phyloP scores from a whole-genome alignment of 2,329 filamentous ascomycete genomes.

The Pezicula rhizophila region DNA sequence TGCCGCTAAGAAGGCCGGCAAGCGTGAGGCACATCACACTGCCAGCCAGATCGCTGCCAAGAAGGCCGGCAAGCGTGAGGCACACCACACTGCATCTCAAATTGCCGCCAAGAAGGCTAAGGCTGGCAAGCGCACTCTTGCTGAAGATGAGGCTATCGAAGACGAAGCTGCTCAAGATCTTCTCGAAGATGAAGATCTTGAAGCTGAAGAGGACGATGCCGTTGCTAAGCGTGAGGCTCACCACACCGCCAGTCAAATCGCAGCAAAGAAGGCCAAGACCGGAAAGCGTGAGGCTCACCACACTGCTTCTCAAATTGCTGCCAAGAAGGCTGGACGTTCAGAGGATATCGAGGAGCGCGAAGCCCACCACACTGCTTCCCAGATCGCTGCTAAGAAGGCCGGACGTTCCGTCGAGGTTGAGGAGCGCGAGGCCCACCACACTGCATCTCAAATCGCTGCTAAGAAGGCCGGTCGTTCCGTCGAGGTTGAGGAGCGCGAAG shows the following conservation, averaged over 20 bases:
- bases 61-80: constrained; percentile 5
- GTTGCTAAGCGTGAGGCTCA: background rate
- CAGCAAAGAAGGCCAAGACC: constrained; percentile 1
- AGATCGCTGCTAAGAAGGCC: background rate
- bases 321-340: constrained; percentile 11
- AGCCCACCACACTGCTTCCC: background rate
- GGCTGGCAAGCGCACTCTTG: constrained; percentile 1
- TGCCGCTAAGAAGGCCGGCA: constrained; percentile 7
- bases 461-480: background rate
- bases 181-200: constrained; percentile 4
- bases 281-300: constrained; percentile 6
- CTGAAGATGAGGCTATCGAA: background rate
- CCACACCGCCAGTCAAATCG: background rate
- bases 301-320: constrained; percentile 17
- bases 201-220: background rate
- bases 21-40: constrained; percentile 4
- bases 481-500: background rate
- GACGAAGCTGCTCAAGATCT: constrained; percentile 3
- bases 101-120: constrained; percentile 17
- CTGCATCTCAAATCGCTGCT: constrained; percentile 1
- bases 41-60: background rate
- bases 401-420: background rate
- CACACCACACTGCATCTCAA: constrained; percentile 17
- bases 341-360: background rate
- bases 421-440: constrained; percentile 8